phyloP scores from a whole-genome alignment of 1,139 yeast genomes.

The Pichia sorboxylosa region DNA sequence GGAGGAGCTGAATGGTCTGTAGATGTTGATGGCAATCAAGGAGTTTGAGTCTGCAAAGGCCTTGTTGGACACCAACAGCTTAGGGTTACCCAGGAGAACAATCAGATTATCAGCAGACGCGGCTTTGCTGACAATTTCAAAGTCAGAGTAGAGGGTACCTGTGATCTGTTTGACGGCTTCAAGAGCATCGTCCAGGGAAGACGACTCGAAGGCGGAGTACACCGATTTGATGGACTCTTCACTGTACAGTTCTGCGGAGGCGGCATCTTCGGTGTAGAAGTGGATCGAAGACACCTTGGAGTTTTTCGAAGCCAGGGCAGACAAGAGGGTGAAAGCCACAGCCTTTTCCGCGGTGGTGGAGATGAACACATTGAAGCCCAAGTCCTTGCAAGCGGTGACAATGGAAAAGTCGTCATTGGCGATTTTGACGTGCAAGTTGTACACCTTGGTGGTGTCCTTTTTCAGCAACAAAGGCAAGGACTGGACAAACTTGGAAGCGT shows the following conservation, averaged over 20 bases:
- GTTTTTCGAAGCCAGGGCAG: constrained; percentile 44
- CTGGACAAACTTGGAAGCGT: constrained; percentile 40
- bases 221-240: constrained; percentile 7
- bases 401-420: constrained; percentile 48
- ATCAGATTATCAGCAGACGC: constrained; percentile 27
- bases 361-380: constrained; percentile 50
- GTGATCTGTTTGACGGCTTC: constrained; percentile 21
- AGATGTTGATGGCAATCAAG: constrained; percentile 47
- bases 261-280: constrained; percentile 29
- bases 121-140: constrained; percentile 26
- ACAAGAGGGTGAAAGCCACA: constrained; percentile 38
- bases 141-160: constrained; percentile 26
- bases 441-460: constrained; percentile 29
- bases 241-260: constrained; percentile 10
- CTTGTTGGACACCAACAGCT: constrained; percentile 27
- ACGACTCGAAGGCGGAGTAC: constrained; percentile 14
- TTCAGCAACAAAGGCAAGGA: constrained; percentile 46
- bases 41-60: constrained; percentile 31
- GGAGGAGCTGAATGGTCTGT: constrained; percentile 58
- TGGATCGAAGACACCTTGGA: constrained; percentile 53
- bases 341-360: constrained; percentile 50
- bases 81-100: constrained; percentile 51
- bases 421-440: constrained; percentile 54
- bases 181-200: constrained; percentile 18
- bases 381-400: constrained; percentile 61